Evolutionary conservation across 2,329 filamentous ascomycete species (phyloP), one percentile per base, ranked within the genome.

Genomic region (Talaromyces atroroseus): DNA sequence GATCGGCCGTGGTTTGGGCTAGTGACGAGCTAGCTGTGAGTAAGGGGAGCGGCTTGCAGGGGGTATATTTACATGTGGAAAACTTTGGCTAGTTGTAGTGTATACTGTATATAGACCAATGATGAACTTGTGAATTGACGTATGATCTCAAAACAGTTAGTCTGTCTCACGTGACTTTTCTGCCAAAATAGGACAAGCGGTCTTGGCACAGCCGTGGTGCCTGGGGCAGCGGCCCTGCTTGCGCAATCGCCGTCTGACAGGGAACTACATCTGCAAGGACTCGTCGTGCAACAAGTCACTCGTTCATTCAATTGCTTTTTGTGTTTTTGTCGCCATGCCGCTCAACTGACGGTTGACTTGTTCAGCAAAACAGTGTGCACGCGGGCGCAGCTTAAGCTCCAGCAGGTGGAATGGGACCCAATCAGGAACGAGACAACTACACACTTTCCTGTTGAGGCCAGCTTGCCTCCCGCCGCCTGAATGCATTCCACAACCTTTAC

Each of bases 381-480:
- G 32, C 12, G 36, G 36, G n/a, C 36, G 36, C 40, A 44, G 40
- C 26, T 18, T 18, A 44, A 44, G 20, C 20, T 44, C 20, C n/a
- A 50, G 32, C 29, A 36, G 32, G 29, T 36, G 48, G 48, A 50
- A 7, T 49, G 20, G 26, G 32, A 50, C 46, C 46, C 46, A 48
- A 48, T 48, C 36, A 44, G n/a, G 40, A 44, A 18, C 40, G 40
- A 12, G 11, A 2, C 38, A 18, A 21, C 16, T 14, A 24, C 12
- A 26, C 21, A 20, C 23, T 54, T 46, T 36, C 45, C 45, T 49
- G 47, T 56, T 56, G 57, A 68, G 66, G 66, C 64, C 66, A 68
- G 64, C 62, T 68, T 64, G 21, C 55, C 49, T 53, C 40, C 23
- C 57, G 53, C 60, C 59, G 58, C 51, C 54, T 60, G 57, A 57